Base-by-base conservation (phyloP, 805 yeast species). In the Jamesozyma piceae region DNA sequence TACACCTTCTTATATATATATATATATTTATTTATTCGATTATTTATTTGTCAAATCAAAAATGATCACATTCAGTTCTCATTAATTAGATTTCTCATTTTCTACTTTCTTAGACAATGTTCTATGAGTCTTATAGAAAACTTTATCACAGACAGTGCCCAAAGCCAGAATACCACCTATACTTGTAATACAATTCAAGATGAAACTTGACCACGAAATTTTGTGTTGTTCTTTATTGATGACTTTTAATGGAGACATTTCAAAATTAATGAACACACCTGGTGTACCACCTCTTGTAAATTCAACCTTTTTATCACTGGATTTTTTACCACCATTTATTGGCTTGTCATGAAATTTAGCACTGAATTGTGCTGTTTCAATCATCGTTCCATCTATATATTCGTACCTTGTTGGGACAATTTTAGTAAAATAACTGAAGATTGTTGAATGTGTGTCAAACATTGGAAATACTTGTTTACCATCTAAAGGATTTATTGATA, bases 141-240 rank as follows among this genome's bases (percentile, higher is more conserved):
- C 80, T 47, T 88, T 75, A 62, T 92, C 98, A 40, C 89, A 62
- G 32, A 89, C 77, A 0, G 96, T 81, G 13, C 95, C 97, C 22
- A 90, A 88, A 31, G 96, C 89, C 47, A 92, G 68, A 13, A 92
- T 89, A 38, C 97, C 97, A n/a, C 97, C 97, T n/a, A 90, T 73
- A 10, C 94, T 86, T 43, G 95, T 82, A 50, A 92, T 77, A 32
- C 86, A 86, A 34, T 90, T 87, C 45, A 88, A 68, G 21, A 87
- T 55, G 55, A 89, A 88, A 2, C 87, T 84, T 26, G 90, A 82
- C 80, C 90, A 83, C 1, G 90, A 73, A 59, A 80, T 82, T 21
- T 60, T 58, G 44, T 69, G 72, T 36, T 66, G 79, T 63, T 92
- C 94, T 44, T 77, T 72, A 66, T 90, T 86, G 55, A 89, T 85